Base-by-base conservation (phyloP, 441 rosid genomes). In the Brassica hybrid region DNA sequence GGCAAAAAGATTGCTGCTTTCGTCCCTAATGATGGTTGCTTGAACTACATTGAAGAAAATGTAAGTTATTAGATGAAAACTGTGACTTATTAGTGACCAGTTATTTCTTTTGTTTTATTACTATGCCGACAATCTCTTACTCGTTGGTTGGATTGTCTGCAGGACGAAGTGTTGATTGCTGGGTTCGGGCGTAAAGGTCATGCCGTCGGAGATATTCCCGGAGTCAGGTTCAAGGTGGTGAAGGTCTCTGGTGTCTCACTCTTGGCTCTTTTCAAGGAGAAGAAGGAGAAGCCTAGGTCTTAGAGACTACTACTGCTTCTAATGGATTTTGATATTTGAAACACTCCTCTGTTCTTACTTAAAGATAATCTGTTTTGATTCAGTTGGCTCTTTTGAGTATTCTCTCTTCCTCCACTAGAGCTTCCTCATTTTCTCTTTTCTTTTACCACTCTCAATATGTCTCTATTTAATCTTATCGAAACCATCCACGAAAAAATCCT, bases 241-340 rank as follows among this genome's bases (percentile, higher is more conserved):
- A 83, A 83, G 81, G 86, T 83, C 0, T 83, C 88, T 68, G 86
- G 86, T 69, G 86, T 85, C 50, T 85, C 88, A 57, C 86, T 85
- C 60, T 66, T 77, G 70, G 88, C 86, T 6, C 85, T 86, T 10
- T 84, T 82, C 75, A 85, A 85, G 74, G 88, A 85, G 66, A 85
- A 85, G 83, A 85, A 85, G 73, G 85, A 83, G 85, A 85, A 85
- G 81, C 88, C 88, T 61, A 82, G 88, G 57, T 86, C 88, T 23
- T 83, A 62, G 57, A 69, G 11, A 41, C 18, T 69, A 16, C 18
- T 57, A 21, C 34, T 61, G 59, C 36, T 72, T 27, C 66, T 56
- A 18, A 3, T 56, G 60, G 25, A 9, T 56, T 56, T 56, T 73
- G 1, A 5, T 61, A 41, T 57, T 19, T 79, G 27, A 74, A 63